A percentile compares a stretch with the other conserved stretches of the same genome.
Evolutionary conservation across 2,329 filamentous ascomycete genomes (phyloP).

Genomic region (Diaporthe citri): DNA sequence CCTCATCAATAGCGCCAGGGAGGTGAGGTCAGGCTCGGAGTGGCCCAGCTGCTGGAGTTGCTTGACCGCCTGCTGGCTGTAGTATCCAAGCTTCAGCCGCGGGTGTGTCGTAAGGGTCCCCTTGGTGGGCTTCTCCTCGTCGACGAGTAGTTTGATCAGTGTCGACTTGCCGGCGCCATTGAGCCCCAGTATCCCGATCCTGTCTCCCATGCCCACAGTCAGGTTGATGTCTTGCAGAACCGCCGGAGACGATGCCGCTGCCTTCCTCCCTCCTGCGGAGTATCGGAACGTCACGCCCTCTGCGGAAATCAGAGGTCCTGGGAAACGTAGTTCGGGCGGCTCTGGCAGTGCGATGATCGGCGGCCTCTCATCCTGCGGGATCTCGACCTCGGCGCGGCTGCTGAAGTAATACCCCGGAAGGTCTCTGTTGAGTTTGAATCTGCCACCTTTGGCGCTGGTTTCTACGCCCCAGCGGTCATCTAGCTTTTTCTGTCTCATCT

Average conservation of each 20-base stretch:
- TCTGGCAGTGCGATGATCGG: slow-evolving; percentile 71
- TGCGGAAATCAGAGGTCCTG: slow-evolving; percentile 78
- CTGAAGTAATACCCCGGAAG: slow-evolving; percentile 71
- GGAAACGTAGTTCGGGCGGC: slow-evolving; percentile 79
- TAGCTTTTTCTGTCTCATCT: slow-evolving; percentile 85
- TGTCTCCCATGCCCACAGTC: slow-evolving; percentile 78
- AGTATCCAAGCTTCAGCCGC: slow-evolving; percentile 78
- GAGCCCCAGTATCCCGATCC: slow-evolving; percentile 81
- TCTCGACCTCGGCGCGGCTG: slow-evolving; percentile 76
- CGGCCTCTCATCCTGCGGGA: slow-evolving; percentile 72
- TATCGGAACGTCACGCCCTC: slow-evolving; percentile 79
- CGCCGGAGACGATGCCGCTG: slow-evolving; percentile 47
- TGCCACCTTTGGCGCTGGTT: slow-evolving; percentile 76
- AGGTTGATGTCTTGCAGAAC: slow-evolving; percentile 75
- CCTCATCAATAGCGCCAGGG: slow-evolving; percentile 71
- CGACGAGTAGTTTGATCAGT: slow-evolving; percentile 78
- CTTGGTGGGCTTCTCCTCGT: slow-evolving; percentile 66
- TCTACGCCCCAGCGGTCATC: slow-evolving; percentile 85
- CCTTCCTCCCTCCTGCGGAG: slow-evolving; percentile 47
- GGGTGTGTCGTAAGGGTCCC: slow-evolving; percentile 77
- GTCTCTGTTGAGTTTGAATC: slow-evolving; percentile 87
- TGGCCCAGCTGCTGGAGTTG: slow-evolving; percentile 69
- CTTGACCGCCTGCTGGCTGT: slow-evolving; percentile 84
- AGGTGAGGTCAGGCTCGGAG: slow-evolving; percentile 67
- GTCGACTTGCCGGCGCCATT: slow-evolving; percentile 89